Conservation (phyloP, 768 basidiomycete species). For the Tricholoma sp. region DNA sequence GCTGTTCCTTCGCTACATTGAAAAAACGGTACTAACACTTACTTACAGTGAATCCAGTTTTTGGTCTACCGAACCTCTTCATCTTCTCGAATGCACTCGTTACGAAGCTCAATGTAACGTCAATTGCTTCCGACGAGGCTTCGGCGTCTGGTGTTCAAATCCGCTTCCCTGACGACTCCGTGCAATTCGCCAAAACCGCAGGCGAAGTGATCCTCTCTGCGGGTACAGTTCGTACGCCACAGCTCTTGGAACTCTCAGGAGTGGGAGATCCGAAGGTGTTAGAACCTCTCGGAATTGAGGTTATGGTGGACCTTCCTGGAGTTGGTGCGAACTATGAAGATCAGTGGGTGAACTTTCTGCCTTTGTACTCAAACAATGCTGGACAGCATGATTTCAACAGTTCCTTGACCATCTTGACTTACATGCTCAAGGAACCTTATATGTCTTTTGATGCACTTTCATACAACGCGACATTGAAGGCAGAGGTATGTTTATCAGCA, state of each 20-base stretch:
- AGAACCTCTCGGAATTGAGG: conserved; percentile 17
- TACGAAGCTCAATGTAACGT: conserved; percentile 14
- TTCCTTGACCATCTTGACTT: conserved; percentile 24
- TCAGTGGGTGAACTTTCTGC: conserved; percentile 13
- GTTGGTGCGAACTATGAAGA: conserved; percentile 31
- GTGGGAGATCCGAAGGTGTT: conserved; percentile 21
- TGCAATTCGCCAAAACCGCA: conserved; percentile 10
- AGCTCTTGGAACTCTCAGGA: conserved; percentile 30
- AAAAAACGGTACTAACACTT: neutral
- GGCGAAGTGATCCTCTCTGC: conserved; percentile 27
- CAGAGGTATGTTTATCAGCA: conserved; percentile 15
- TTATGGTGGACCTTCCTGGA: conserved; percentile 26
- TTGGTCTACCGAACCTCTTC: conserved; percentile 17
- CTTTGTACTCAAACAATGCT: neutral
- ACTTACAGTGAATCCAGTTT: conserved; percentile 21
- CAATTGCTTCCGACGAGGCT: neutral
- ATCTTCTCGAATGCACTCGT: conserved; percentile 21
- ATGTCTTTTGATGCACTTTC: conserved; percentile 26
- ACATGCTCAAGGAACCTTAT: conserved; percentile 22
- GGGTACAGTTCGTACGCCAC: conserved; percentile 27
- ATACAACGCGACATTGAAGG: conserved; percentile 22
- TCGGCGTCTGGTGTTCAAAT: conserved; percentile 19
- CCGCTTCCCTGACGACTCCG: conserved; percentile 21
- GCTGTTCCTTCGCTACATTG: neutral
- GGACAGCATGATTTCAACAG: conserved; percentile 8